Conservation (phyloP, 106 monocot species). For the Iris macrosiphon region DNA sequence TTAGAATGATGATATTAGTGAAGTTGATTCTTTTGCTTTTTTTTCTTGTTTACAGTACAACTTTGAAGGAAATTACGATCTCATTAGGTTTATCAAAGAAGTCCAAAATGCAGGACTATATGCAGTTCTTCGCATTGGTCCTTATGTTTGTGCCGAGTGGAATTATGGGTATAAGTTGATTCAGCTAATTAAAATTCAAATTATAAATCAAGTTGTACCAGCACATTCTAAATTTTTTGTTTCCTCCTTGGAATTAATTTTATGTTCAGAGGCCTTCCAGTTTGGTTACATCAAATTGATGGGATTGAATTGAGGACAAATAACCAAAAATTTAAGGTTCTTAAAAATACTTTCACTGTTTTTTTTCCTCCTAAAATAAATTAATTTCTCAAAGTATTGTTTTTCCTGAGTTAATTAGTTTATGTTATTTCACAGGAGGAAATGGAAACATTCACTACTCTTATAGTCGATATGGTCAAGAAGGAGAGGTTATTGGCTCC, state of each 20-base stretch:
- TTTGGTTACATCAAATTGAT: slow-evolving; percentile 33
- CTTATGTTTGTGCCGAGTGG: slow-evolving; percentile 61
- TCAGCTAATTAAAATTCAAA: too few relatives aligned
- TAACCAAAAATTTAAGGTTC: slow-evolving; percentile 27
- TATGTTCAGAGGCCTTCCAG: slow-evolving; percentile 33
- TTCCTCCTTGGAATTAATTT: background rate
- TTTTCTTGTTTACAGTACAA: slow-evolving; percentile 25
- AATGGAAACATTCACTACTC: slow-evolving; percentile 47
- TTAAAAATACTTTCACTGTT: too few relatives aligned
- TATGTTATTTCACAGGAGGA: slow-evolving; percentile 14
- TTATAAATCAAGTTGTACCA: too few relatives aligned
- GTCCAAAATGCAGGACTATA: slow-evolving; percentile 38
- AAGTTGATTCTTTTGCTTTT: background rate
- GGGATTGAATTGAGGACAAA: slow-evolving; percentile 27
- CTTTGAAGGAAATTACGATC: slow-evolving; percentile 33
- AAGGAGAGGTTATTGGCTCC: slow-evolving; percentile 18
- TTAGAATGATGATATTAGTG: background rate
- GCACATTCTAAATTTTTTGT: too few relatives aligned
- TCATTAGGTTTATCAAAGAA: slow-evolving; percentile 38
- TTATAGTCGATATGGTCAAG: slow-evolving; percentile 41
- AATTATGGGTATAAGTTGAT: slow-evolving; percentile 30
- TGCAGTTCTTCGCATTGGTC: slow-evolving; percentile 42
- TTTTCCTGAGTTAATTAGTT: background rate
- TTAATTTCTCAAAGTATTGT: background rate
- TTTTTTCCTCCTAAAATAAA: too few relatives aligned